phyloP scores from a whole-genome alignment of 495 filamentous ascomycete species.

The Neurospora africana region DNA sequence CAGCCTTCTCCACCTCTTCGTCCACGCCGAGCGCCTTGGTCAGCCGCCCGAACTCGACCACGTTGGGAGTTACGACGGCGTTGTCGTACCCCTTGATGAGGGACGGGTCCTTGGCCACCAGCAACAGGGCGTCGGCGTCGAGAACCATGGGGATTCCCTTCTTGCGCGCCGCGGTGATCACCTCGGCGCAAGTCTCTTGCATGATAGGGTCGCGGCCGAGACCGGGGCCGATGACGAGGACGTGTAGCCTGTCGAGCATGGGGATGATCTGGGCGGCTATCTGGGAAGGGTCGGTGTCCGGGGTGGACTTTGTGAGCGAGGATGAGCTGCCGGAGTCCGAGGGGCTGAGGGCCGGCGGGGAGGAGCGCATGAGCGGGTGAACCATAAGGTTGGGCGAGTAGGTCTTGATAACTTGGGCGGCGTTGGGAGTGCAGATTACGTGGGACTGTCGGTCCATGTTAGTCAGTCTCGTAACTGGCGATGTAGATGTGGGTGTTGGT shows the following conservation, averaged over 20 bases:
- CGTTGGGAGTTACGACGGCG: slow-evolving; percentile 89
- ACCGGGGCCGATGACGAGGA: slow-evolving; percentile 89
- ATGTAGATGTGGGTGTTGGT: not conserved
- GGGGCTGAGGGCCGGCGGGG: slow-evolving; percentile 31
- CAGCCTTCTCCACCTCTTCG: slow-evolving; percentile 30
- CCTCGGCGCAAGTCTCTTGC: slow-evolving; percentile 70
- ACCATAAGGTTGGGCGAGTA: slow-evolving; percentile 99
- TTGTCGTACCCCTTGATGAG: slow-evolving; percentile 69
- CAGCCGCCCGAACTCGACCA: slow-evolving; percentile 81
- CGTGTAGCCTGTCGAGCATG: slow-evolving; percentile 78
- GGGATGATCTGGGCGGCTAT: slow-evolving; percentile 63
- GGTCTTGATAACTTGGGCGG: slow-evolving; percentile 84
- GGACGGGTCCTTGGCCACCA: slow-evolving; percentile 65
- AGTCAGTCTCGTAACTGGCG: not conserved
- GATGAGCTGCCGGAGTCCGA: slow-evolving; percentile 27
- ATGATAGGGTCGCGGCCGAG: slow-evolving; percentile 83
- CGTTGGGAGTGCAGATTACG: slow-evolving; percentile 87
- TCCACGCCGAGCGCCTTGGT: slow-evolving; percentile 53
- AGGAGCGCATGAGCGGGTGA: slow-evolving; percentile 85
- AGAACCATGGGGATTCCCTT: slow-evolving; percentile 70
- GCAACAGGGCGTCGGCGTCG: slow-evolving; percentile 79
- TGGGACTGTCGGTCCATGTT: slow-evolving; percentile 54
- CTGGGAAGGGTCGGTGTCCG: slow-evolving; percentile 39
- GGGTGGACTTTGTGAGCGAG: slow-evolving; percentile 25
- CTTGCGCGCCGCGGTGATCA: slow-evolving; percentile 71